Percentiles rank a stretch among this genome's conserved stretches.
These are phyloP conservation scores for Pseudogymnoascus sp. DNA, from an alignment of 2,329 filamentous ascomycete species.

Conservation along the genomic window DNA sequence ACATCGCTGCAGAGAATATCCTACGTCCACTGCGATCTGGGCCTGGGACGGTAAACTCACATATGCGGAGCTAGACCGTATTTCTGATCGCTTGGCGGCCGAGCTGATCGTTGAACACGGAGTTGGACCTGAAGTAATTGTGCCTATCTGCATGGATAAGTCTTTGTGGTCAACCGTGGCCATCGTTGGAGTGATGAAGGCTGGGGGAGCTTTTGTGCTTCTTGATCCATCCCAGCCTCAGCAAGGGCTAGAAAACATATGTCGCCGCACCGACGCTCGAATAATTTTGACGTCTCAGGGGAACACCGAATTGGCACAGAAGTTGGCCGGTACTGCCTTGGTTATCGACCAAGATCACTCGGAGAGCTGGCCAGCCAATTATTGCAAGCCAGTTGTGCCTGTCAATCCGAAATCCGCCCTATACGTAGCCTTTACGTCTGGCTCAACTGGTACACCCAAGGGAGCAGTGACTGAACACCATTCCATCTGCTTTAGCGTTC, in stretches of 20 bases:
- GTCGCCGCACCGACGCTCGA: not conserved
- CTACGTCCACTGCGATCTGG: slow-evolving; percentile 14
- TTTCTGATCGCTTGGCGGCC: slow-evolving; percentile 12
- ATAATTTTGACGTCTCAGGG: not conserved
- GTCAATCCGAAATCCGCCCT: not conserved
- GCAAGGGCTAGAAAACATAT: slow-evolving; percentile 15
- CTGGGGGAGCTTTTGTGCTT: slow-evolving; percentile 22
- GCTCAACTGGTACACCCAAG: slow-evolving; percentile 41
- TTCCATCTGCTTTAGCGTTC: slow-evolving; percentile 14
- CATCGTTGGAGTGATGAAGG: slow-evolving; percentile 19
- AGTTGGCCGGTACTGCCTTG: not conserved
- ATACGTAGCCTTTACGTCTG: slow-evolving; percentile 30
- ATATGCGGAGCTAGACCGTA: slow-evolving; percentile 15
- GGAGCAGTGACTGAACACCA: slow-evolving; percentile 32
- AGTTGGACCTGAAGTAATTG: slow-evolving; percentile 11
- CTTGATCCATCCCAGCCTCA: slow-evolving; percentile 23
- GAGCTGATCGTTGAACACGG: slow-evolving; percentile 11
- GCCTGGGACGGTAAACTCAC: slow-evolving; percentile 18
- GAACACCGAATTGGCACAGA: not conserved
- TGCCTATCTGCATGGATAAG: slow-evolving; percentile 21
- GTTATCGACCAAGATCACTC: not conserved
- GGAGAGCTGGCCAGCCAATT: not conserved
- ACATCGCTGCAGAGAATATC: slow-evolving; percentile 6
- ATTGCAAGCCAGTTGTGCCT: not conserved
- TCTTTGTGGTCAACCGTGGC: slow-evolving; percentile 17